Percentiles rank a stretch among this genome's conserved stretches.
These are phyloP conservation scores for Endoconidiophora laricicola DNA, from an alignment of 2,329 filamentous ascomycete genomes.

Conservation along the genomic window DNA sequence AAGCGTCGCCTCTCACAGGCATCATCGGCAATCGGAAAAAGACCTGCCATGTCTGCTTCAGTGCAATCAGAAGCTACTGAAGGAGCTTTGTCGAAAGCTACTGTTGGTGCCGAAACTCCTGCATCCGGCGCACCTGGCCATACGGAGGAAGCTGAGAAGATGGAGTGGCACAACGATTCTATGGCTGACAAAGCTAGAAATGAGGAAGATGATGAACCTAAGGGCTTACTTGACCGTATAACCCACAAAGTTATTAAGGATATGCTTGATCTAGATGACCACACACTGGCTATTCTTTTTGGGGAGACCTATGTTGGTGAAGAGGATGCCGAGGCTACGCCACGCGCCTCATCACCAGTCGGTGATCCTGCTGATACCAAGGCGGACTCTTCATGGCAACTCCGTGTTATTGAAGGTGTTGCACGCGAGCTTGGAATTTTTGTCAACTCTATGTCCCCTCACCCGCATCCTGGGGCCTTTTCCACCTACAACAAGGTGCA, in stretches of 20 bases:
- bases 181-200: conserved; percentile 38
- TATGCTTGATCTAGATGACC: conserved; percentile 80
- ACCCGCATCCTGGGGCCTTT: conserved; percentile 69
- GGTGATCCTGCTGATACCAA: conserved; percentile 19
- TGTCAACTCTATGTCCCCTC: conserved; percentile 60
- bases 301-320: conserved; percentile 55
- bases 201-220: conserved; percentile 29
- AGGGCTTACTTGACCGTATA: conserved; percentile 64
- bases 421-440: conserved; percentile 73
- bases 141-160: conserved; percentile 9
- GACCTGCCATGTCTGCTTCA: background rate
- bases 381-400: conserved; percentile 46
- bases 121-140: background rate
- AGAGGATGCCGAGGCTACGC: conserved; percentile 29
- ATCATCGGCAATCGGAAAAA: conserved; percentile 21
- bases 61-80: conserved; percentile 9
- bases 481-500: conserved; percentile 57
- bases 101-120: background rate
- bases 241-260: conserved; percentile 78
- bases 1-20: conserved; percentile 42
- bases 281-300: conserved; percentile 67
- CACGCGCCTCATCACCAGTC: conserved; percentile 25
- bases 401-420: conserved; percentile 65
- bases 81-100: background rate
- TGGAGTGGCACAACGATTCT: conserved; percentile 18